Conservation (phyloP, 192 early-diverging fungal genomes). For the Linnemannia elongata region DNA sequence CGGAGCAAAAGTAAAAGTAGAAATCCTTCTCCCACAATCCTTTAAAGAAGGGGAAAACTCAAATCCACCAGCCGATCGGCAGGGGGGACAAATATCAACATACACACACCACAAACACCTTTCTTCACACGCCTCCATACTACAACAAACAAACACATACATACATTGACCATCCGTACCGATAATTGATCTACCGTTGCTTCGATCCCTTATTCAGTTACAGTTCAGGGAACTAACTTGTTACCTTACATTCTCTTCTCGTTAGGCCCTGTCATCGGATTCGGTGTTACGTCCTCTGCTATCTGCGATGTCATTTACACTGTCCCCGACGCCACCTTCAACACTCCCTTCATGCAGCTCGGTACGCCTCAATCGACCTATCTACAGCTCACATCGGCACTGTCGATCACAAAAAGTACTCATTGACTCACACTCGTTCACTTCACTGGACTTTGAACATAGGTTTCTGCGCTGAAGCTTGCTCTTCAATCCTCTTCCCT, state of each 20-base stretch:
- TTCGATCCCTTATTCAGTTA: neutral
- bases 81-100: neutral
- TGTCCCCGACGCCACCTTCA: constrained; percentile 73
- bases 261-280: constrained; percentile 75
- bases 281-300: constrained; percentile 74
- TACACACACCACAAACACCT: neutral
- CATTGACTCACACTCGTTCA: neutral
- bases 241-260: neutral
- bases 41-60: neutral
- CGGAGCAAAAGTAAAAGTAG: neutral
- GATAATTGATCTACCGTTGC: neutral
- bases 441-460: constrained; percentile 2
- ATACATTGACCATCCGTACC: neutral
- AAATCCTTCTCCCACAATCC: neutral
- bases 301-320: constrained; percentile 81
- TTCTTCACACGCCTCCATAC: neutral
- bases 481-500: constrained; percentile 77
- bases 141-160: neutral
- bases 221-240: neutral
- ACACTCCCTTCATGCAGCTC: constrained; percentile 82
- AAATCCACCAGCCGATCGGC: neutral
- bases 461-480: constrained; percentile 81
- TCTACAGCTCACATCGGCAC: neutral
- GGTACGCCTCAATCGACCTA: constrained; percentile 40
- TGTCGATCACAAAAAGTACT: neutral